Evolutionary conservation across 2,329 filamentous ascomycete species (phyloP), one percentile per base, ranked within the genome.

Genomic region (Colletotrichum karsti): DNA sequence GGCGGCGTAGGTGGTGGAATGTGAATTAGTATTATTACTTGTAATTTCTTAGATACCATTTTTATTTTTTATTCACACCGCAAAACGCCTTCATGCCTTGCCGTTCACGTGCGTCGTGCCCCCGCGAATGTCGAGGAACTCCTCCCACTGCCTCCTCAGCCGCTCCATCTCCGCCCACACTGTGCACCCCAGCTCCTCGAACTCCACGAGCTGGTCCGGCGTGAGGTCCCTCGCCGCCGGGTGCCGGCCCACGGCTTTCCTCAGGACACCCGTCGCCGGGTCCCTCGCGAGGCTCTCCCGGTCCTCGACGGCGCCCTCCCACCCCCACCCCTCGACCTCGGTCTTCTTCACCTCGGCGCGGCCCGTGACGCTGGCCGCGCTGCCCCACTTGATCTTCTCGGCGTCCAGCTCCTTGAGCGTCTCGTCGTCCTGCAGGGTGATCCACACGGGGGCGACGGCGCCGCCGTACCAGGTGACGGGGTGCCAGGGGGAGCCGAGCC

Each of bases 401-500:
- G 84, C 87, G 28, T 75, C 83, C 39, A 84, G 77, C 2, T 82
- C 83, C 56, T 93, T 88, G 13, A 95, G 83, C 20, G 84, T 83
- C 15, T 87, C 86, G 65, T 91, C 87, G 7, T 89, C 82, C 20
- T 91, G 87, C 12, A 98, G 87, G 0, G 92, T 89, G 7, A 97
- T 81, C 92, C 93, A 98, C 24, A 92, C 91, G 5, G 93, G 88
- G 0, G 94, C 89, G 53, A 87, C 87, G 7, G 95, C 93, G 44
- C 92, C 95, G 20, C 88, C 86, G 81, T 97, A 97, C 1, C 91
- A 85, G n/a, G 86, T 87, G 54, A 93, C 85, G 1, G 88, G 85
- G 78, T 98, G 95, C 96, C 96, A 99, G 10, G 93, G 93, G 3
- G 93, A 97, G 54, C 96, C 96, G 26, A 94, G 77, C 83, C 88